Conservation (phyloP, 106 monocot species). For the Phalaenopsis aphrodite region DNA sequence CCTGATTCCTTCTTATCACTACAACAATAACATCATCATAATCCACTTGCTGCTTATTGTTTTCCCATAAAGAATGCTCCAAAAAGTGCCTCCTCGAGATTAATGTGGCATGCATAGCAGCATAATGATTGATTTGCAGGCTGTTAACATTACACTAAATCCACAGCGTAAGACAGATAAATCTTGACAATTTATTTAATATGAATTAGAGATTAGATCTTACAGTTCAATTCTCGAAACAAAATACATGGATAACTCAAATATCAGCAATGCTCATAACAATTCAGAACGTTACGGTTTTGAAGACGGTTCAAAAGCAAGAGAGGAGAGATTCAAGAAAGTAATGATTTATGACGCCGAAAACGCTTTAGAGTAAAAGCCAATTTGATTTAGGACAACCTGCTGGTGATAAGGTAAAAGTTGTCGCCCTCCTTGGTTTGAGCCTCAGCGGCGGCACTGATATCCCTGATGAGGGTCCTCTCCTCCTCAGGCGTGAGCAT, state of each 20-base stretch:
- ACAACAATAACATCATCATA: not conserved
- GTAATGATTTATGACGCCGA: not conserved
- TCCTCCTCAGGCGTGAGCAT: conserved; percentile 74
- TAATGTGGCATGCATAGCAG: too few relatives aligned
- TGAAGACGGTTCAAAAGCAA: not conserved
- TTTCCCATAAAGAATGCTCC: not conserved
- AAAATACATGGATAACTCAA: not conserved
- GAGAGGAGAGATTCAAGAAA: too few relatives aligned
- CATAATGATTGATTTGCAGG: not conserved
- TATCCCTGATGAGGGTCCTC: conserved; percentile 70
- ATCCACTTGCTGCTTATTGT: not conserved
- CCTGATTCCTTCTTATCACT: not conserved
- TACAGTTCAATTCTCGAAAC: not conserved
- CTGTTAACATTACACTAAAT: not conserved
- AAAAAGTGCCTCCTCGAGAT: not conserved
- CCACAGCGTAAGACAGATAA: not conserved
- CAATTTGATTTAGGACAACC: conserved; percentile 27
- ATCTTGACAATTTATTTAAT: not conserved
- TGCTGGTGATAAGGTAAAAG: conserved; percentile 78
- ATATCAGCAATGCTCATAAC: too few relatives aligned
- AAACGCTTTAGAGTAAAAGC: not conserved
- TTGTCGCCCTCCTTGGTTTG: conserved; percentile 81
- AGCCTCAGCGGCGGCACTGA: conserved; percentile 66
- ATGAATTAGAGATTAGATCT: not conserved
- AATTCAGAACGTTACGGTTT: too few relatives aligned